Evolutionary conservation across 2,329 filamentous ascomycete species (phyloP).

Genomic region (Aspergillus melleus): DNA sequence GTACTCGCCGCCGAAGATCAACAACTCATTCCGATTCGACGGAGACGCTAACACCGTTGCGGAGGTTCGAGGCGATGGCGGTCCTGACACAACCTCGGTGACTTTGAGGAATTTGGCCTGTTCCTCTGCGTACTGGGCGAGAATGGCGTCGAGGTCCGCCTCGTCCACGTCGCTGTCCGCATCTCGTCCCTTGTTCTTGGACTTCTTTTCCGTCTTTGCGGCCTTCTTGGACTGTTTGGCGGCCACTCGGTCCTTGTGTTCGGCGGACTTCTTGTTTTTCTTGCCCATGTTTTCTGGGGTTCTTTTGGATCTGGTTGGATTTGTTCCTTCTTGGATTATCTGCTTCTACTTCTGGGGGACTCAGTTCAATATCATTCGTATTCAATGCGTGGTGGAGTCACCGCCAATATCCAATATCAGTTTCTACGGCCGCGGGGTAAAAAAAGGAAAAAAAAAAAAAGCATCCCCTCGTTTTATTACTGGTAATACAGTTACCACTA

Average conservation of each 20-base stretch:
- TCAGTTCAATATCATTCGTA: not conserved
- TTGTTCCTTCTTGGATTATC: not conserved
- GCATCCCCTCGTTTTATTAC: constrained; percentile 4
- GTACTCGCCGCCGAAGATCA: constrained; percentile 93
- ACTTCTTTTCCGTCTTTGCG: constrained; percentile 72
- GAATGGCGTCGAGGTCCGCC: constrained; percentile 86
- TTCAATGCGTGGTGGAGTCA: not conserved
- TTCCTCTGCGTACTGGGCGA: constrained; percentile 88
- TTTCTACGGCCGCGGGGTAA: not conserved
- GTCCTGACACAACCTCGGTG: constrained; percentile 72
- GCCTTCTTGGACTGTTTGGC: constrained; percentile 87
- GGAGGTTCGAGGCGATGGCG: constrained; percentile 76
- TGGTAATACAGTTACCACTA: not conserved
- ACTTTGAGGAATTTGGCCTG: constrained; percentile 94
- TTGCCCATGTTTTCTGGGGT: constrained; percentile 43
- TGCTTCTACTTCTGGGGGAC: not conserved
- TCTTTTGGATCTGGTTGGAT: not conserved
- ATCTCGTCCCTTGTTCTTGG: constrained; percentile 64
- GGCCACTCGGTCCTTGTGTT: constrained; percentile 57
- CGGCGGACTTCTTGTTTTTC: constrained; percentile 59
- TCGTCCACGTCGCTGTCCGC: constrained; percentile 89
- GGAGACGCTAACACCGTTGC: constrained; percentile 83
- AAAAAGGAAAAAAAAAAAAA: constrained; percentile 9
- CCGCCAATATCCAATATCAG: not conserved
- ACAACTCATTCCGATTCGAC: constrained; percentile 79